Percentiles rank a stretch among this genome's conserved stretches.
These are phyloP conservation scores for Aspergillus pseudotamarii DNA, from an alignment of 2,329 filamentous ascomycete species.

Conservation along the genomic window DNA sequence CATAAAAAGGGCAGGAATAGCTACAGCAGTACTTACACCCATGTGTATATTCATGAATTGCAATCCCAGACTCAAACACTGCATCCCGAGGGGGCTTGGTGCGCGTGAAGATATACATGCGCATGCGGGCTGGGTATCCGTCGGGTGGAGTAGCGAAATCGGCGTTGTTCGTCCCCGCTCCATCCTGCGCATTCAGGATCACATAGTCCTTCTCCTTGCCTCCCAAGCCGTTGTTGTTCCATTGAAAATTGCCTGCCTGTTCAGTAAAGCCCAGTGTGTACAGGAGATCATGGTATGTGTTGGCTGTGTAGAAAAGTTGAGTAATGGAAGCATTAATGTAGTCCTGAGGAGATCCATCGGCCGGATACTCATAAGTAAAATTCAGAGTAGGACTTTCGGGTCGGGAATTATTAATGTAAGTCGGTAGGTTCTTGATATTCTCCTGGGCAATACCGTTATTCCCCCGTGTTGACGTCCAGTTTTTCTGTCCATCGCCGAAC, in stretches of 20 bases:
- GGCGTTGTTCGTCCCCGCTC: conserved; percentile 17
- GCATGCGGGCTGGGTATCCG: conserved; percentile 17
- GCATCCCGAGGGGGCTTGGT: conserved; percentile 11
- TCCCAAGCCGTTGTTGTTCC: conserved; percentile 12
- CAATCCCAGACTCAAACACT: conserved; percentile 15
- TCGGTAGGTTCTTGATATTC: conserved; percentile 6
- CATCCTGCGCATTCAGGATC: conserved; percentile 21
- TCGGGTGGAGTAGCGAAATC: conserved; percentile 18
- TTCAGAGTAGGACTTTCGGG: conserved; percentile 6
- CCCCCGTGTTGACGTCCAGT: conserved; percentile 16
- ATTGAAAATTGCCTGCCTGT: conserved; percentile 19
- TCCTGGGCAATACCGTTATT: conserved; percentile 21
- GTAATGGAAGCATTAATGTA: conserved; percentile 20
- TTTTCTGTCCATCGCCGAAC: conserved; percentile 12
- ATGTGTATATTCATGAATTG: conserved; percentile 22
- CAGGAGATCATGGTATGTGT: conserved; percentile 21
- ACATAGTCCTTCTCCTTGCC: conserved; percentile 17
- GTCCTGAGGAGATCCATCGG: conserved; percentile 4
- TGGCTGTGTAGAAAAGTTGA: conserved; percentile 21
- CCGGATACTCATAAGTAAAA: conserved; percentile 13
- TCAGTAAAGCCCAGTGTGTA: conserved; percentile 18
- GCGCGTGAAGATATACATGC: conserved; percentile 18
- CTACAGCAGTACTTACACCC: conserved; percentile 10
- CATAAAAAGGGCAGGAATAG: not conserved
- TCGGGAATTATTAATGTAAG: conserved; percentile 13